Conservation (phyloP, 805 yeast genomes). For the Zygosaccharomyces siamensis region DNA sequence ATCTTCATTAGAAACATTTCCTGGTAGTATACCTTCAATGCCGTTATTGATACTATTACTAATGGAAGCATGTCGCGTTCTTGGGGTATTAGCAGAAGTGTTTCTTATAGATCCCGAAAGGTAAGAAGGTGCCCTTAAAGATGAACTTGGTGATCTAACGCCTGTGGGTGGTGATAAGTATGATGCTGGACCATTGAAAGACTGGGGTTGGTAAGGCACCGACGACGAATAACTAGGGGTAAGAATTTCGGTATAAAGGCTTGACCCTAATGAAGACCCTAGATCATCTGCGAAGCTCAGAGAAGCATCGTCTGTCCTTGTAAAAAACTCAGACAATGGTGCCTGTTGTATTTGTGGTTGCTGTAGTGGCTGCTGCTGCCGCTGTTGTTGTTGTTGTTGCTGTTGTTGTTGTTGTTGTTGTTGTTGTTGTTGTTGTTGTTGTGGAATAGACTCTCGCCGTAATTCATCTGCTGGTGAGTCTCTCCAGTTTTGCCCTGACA, state of each 20-base stretch:
- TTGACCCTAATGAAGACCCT: conserved; percentile 31
- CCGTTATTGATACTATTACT: conserved; percentile 26
- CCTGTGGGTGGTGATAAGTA: conserved; percentile 17
- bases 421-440: background rate
- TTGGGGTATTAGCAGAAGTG: conserved; percentile 20
- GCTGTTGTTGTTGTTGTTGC: background rate
- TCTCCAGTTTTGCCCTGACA: background rate
- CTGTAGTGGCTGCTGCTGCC: background rate
- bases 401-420: background rate
- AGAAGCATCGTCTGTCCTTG: conserved; percentile 19
- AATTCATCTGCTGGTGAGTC: background rate
- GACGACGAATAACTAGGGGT: conserved; percentile 29
- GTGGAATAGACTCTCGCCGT: background rate
- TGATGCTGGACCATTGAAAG: conserved; percentile 16
- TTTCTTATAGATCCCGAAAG: conserved; percentile 30
- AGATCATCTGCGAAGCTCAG: conserved; percentile 27
- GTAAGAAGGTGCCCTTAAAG: conserved; percentile 30
- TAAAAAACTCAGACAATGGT: conserved; percentile 17
- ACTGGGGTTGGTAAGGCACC: conserved; percentile 24
- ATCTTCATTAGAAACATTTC: conserved; percentile 45
- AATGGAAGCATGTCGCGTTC: conserved; percentile 33
- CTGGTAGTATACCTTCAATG: conserved; percentile 13
- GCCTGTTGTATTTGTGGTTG: conserved; percentile 1
- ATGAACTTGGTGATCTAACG: conserved; percentile 34
- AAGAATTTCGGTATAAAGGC: conserved; percentile 24